Percentiles rank a stretch among this genome's conserved stretches.
Conservation (phyloP, 1,139 yeast species). For the Debaryomyces fabryi region DNA sequence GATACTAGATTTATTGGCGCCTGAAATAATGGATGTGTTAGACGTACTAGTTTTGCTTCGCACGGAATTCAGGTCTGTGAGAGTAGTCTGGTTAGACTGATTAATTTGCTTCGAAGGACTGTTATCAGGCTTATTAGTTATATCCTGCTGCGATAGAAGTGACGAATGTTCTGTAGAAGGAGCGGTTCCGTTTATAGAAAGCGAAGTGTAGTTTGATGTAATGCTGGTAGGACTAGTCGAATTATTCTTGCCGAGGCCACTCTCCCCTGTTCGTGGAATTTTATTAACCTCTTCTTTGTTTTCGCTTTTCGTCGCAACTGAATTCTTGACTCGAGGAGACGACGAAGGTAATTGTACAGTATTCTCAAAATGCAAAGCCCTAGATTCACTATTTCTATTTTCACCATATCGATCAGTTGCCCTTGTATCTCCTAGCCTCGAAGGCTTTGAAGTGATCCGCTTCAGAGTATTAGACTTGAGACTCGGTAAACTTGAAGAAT, state of each 20-base stretch:
- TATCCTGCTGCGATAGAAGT: constrained; percentile 25
- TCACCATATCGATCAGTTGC: background rate
- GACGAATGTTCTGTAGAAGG: constrained; percentile 41
- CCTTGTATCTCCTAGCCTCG: constrained; percentile 14
- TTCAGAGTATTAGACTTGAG: constrained; percentile 26
- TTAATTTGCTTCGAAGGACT: background rate
- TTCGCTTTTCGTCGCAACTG: background rate
- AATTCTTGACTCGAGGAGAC: constrained; percentile 3
- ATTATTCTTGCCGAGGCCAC: background rate
- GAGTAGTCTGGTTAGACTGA: background rate
- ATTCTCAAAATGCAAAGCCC: constrained; percentile 12
- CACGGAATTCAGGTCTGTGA: background rate
- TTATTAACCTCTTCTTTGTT: background rate
- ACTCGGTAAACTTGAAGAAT: constrained; percentile 45
- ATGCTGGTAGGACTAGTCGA: constrained; percentile 26
- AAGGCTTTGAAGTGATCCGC: constrained; percentile 8
- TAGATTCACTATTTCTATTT: background rate
- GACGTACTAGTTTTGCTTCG: background rate
- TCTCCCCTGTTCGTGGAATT: background rate
- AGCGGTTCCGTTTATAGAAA: constrained; percentile 33
- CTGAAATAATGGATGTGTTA: background rate
- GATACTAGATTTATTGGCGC: background rate
- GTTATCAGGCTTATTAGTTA: background rate
- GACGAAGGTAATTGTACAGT: constrained; percentile 18
- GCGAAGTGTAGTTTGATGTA: constrained; percentile 29